Percentiles rank a stretch among this genome's conserved stretches.
Conservation (phyloP, 768 basidiomycete species). For the Pisolithus microcarpus region DNA sequence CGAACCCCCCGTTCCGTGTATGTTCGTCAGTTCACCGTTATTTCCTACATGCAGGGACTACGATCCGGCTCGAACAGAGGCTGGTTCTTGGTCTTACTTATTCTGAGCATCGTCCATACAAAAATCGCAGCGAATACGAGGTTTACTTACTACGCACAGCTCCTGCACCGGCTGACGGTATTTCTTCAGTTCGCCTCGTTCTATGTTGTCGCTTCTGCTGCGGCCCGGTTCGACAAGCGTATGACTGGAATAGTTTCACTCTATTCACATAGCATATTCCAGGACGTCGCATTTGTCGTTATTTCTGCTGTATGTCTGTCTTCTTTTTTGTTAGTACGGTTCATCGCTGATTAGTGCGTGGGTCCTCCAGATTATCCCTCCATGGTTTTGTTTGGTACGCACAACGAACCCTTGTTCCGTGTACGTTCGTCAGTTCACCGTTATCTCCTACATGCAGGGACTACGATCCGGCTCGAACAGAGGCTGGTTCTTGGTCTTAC, state of each 20-base stretch:
- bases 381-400: constrained; percentile 42
- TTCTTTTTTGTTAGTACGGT: too few relatives aligned
- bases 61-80: too few relatives aligned
- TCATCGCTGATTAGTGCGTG: not conserved
- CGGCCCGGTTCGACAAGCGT: constrained; percentile 46
- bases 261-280: constrained; percentile 29
- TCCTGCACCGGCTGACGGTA: constrained; percentile 42
- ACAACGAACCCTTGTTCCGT: not conserved
- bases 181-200: constrained; percentile 42
- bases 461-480: constrained; percentile 42
- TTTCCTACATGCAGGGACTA: too few relatives aligned
- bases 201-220: constrained; percentile 40
- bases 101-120: too few relatives aligned
- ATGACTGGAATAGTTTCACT: constrained; percentile 29
- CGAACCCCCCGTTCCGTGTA: too few relatives aligned
- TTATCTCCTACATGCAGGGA: constrained; percentile 33
- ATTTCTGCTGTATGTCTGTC: constrained; percentile 33
- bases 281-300: constrained; percentile 36
- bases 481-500: too few relatives aligned
- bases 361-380: constrained; percentile 32
- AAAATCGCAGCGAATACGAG: not conserved
- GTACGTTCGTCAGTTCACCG: not conserved
- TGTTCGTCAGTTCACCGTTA: too few relatives aligned
- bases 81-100: too few relatives aligned
- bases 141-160: constrained; percentile 20